Conservation (phyloP, 2,329 filamentous ascomycete species). For the Penicillium expansum region DNA sequence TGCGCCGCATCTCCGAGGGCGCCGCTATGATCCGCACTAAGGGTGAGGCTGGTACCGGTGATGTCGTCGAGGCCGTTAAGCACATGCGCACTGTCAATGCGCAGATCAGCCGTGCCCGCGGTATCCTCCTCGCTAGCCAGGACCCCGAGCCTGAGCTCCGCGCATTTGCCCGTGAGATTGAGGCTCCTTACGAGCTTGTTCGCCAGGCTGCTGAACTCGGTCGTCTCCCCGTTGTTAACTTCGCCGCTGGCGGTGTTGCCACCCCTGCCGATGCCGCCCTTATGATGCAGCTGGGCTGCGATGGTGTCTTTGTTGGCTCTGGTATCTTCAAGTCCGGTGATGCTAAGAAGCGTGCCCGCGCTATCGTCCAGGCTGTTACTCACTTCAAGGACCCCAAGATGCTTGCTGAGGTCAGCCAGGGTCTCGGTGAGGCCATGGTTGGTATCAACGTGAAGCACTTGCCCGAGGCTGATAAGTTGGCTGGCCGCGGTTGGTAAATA, state of each 20-base stretch:
- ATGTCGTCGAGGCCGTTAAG: slow-evolving; percentile 92
- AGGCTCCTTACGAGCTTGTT: slow-evolving; percentile 73
- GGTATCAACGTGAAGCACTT: slow-evolving; percentile 84
- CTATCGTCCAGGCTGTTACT: slow-evolving; percentile 91
- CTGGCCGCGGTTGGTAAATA: slow-evolving; percentile 75
- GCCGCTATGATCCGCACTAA: slow-evolving; percentile 99
- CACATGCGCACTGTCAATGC: slow-evolving; percentile 89
- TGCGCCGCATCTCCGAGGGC: slow-evolving; percentile 85
- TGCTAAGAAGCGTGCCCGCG: slow-evolving; percentile 82
- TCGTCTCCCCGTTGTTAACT: slow-evolving; percentile 92
- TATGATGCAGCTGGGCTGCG: slow-evolving; percentile 99
- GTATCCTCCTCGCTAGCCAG: slow-evolving; percentile 46
- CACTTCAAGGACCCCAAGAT: slow-evolving; percentile 84
- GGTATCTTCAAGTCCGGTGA: slow-evolving; percentile 98
- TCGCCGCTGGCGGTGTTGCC: slow-evolving; percentile 98
- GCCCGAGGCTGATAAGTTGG: slow-evolving; percentile 76
- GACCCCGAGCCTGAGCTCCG: slow-evolving; percentile 69
- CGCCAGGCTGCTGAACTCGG: slow-evolving; percentile 84
- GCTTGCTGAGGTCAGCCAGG: slow-evolving; percentile 80
- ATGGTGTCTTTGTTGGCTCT: slow-evolving; percentile 94
- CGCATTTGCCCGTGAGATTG: slow-evolving; percentile 76
- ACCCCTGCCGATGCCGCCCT: slow-evolving; percentile 94
- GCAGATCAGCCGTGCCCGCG: slow-evolving; percentile 71
- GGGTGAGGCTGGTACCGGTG: slow-evolving; percentile 94
- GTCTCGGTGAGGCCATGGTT: slow-evolving; percentile 96